phyloP scores from a whole-genome alignment of 208 protist species.

The Crithidia mellificae region DNA sequence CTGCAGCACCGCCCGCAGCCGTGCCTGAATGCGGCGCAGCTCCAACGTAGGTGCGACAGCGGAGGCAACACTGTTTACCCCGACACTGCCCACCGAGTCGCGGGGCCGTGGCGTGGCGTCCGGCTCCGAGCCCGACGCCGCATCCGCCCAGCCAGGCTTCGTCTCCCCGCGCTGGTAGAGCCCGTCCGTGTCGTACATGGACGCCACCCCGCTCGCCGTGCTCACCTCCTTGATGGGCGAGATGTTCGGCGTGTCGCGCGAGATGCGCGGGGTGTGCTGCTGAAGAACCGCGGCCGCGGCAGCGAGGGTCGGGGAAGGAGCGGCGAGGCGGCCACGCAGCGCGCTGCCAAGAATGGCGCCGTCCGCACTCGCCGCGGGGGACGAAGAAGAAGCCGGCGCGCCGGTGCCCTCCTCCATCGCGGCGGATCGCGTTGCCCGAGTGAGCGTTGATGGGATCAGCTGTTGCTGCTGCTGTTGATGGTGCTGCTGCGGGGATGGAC shows the following conservation, averaged over 20 bases:
- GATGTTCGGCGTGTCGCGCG: slow-evolving; percentile 36
- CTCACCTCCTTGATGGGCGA: slow-evolving; percentile 39
- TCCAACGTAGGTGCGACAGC: slow-evolving; percentile 10
- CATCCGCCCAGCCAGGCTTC: slow-evolving; percentile 1
- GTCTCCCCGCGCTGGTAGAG: slow-evolving; percentile 10
- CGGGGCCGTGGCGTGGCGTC: slow-evolving; percentile 1
- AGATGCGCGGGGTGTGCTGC: slow-evolving; percentile 14
- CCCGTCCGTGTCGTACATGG: slow-evolving; percentile 20
- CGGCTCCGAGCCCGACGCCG: neutral
- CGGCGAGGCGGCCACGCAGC: slow-evolving; percentile 3
- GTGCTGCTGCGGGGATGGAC: too few species aligned
- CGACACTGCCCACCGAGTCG: neutral
- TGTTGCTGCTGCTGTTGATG: slow-evolving; percentile 5
- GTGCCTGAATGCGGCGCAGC: slow-evolving; percentile 39
- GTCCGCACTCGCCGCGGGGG: slow-evolving; percentile 2
- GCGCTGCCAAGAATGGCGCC: slow-evolving; percentile 21
- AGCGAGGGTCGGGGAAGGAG: neutral
- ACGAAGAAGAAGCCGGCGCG: neutral
- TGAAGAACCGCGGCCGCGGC: neutral
- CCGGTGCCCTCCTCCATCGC: neutral
- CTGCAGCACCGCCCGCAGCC: slow-evolving; percentile 42
- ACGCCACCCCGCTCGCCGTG: slow-evolving; percentile 19
- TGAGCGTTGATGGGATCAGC: neutral
- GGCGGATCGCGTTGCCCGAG: neutral
- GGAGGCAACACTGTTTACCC: neutral